Percentiles rank a stretch among this genome's conserved stretches.
Conservation (phyloP, 2,329 filamentous ascomycete species). For the Chaetothyriales sp. region DNA sequence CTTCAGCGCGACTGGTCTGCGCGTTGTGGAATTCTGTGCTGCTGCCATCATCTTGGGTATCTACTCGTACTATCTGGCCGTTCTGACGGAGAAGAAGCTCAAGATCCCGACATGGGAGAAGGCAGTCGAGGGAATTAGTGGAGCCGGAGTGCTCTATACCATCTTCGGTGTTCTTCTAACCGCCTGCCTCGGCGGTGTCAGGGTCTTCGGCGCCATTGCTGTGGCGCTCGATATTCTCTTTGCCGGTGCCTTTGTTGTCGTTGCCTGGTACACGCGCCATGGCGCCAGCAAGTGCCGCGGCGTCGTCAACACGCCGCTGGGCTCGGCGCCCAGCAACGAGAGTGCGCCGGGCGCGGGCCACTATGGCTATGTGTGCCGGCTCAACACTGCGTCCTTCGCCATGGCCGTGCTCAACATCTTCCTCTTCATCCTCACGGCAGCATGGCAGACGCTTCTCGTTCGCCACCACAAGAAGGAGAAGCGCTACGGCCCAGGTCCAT, state of each 20-base stretch:
- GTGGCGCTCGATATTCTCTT: conserved; percentile 68
- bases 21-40: conserved; percentile 59
- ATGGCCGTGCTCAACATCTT: conserved; percentile 69
- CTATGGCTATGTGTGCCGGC: conserved; percentile 48
- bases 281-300: conserved; percentile 56
- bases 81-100: conserved; percentile 51
- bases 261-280: conserved; percentile 59
- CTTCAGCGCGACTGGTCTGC: conserved; percentile 55
- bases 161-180: conserved; percentile 59
- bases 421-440: conserved; percentile 61
- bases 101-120: conserved; percentile 51
- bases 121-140: conserved; percentile 67
- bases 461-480: conserved; percentile 63
- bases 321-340: conserved; percentile 43
- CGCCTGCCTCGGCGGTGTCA: conserved; percentile 63
- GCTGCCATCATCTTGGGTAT: conserved; percentile 61
- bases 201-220: conserved; percentile 57
- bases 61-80: conserved; percentile 72
- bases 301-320: conserved; percentile 54
- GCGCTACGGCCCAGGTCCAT: conserved; percentile 52
- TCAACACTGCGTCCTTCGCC: conserved; percentile 66
- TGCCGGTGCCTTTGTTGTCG: conserved; percentile 63
- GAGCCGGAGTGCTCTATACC: conserved; percentile 61
- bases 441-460: conserved; percentile 54
- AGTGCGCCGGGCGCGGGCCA: conserved; percentile 37